Evolutionary conservation across 192 early-diverging fungal species (phyloP).

Genomic region (Chytriomyces confervae): DNA sequence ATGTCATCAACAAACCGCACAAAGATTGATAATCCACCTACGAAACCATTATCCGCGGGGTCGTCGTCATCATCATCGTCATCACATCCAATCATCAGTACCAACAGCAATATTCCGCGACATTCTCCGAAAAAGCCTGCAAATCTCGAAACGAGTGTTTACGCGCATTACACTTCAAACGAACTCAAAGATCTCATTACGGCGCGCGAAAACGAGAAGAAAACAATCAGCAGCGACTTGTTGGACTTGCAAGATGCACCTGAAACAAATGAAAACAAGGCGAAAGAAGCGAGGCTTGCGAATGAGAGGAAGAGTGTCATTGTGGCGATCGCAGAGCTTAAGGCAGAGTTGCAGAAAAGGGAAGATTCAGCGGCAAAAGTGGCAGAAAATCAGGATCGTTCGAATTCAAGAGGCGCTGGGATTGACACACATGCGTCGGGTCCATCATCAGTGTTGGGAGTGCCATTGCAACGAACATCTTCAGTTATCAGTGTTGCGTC

Average conservation of each 20-base stretch:
- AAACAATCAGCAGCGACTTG: background rate
- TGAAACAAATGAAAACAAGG: background rate
- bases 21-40: background rate
- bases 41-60: background rate
- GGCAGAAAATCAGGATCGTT: no score
- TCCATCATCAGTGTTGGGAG: no score
- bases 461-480: no score
- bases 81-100: slow-evolving; percentile 1
- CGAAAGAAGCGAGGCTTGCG: background rate
- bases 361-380: background rate
- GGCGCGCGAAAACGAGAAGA: background rate
- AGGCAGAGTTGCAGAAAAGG: background rate
- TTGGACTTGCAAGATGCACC: background rate
- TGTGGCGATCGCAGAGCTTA: background rate
- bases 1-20: background rate
- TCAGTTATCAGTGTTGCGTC: no score
- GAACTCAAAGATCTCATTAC: background rate
- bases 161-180: background rate
- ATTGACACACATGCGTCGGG: no score
- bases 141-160: background rate
- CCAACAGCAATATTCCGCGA: background rate
- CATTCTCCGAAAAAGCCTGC: background rate
- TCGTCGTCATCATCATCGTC: background rate
- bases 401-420: no score
- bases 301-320: background rate